Base-by-base conservation (phyloP, 2,329 filamentous ascomycete species). In the Claviceps cyperi region DNA sequence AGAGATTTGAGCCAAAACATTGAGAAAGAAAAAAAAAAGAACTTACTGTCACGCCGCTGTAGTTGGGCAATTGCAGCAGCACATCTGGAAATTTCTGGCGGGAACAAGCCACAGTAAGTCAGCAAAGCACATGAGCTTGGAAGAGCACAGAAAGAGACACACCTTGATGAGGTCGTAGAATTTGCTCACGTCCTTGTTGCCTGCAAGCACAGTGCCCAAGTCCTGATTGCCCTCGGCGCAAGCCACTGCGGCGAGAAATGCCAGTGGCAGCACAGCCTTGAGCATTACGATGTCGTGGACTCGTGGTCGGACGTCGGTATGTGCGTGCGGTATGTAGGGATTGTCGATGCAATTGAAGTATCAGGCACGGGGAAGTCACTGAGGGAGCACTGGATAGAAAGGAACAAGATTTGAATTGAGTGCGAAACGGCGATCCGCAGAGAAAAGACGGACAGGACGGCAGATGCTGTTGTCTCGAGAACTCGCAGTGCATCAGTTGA, bases 71-170 rank as follows among this genome's bases (percentile, higher is more conserved):
- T 50, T 72, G 64, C 5, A 72, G 58, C 2, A 74, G 55, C 36
- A 73, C 61, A 17, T 71, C 63, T 2, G 71, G 70, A 49, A 71
- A 71, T 66, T 71, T 68, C 70, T 73, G 36, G n/a, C 19, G 13
- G 22, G 19, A 35, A 28, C 45, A 46, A 28, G 32, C 4, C 14
- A 44, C 39, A 41, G 39, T n/a, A 13, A n/a, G 39, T 41, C 14
- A 41, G 39, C 11, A 8, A 41, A 22, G 19, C 4, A 5, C 17
- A 22, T 32, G 9, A 11, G 28, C 9, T 4, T 32, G 19, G 17
- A 41, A 14, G 9, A 41, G 3, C 1, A n/a, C 9, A 24, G 22
- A 17, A 32, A 11, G 38, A 5, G n/a, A 52, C 57, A 32, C 57
- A 70, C 70, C 62, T 70, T 63, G 53, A 74, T 66, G 47, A 74